These are phyloP conservation scores for Poterioochromonas sp. DNA, from an alignment of 352 stramenopile genomes.

Conservation along the genomic window DNA sequence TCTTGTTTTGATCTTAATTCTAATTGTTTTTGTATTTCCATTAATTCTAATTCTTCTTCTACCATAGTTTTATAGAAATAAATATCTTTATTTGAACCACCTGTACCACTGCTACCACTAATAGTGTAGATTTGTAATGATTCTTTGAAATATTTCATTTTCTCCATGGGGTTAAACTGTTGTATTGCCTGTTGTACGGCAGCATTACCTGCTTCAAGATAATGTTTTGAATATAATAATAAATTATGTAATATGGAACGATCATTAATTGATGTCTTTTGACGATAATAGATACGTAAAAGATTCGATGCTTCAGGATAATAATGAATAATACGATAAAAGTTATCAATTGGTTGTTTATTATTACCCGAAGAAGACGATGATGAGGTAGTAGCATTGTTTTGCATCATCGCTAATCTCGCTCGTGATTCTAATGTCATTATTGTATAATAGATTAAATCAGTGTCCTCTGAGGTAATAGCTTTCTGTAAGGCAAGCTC, in stretches of 20 bases:
- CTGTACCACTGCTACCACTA: no score
- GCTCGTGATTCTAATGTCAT: conserved; percentile 55
- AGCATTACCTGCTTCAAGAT: conserved; percentile 43
- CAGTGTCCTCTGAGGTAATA: conserved; percentile 70
- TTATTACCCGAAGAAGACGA: neutral
- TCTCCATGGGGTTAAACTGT: neutral
- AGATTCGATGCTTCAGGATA: conserved; percentile 26
- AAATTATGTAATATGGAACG: conserved; percentile 43
- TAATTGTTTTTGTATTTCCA: conserved; percentile 65
- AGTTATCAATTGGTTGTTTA: neutral
- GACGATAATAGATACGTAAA: conserved; percentile 12
- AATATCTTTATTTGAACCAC: conserved; percentile 33
- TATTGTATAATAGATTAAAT: conserved; percentile 74
- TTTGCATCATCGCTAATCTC: neutral
- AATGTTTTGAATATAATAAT: conserved; percentile 40
- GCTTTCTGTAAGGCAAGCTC: conserved; percentile 74
- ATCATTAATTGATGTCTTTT: conserved; percentile 32
- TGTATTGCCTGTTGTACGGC: neutral
- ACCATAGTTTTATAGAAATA: conserved; percentile 46
- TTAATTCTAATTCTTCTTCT: conserved; percentile 70
- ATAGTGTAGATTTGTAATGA: conserved; percentile 28
- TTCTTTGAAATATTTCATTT: neutral
- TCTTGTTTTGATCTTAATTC: neutral
- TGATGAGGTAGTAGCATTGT: no score
- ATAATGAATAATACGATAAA: neutral